Conservation (phyloP, 768 basidiomycete species). For the Boletus barrowsii region DNA sequence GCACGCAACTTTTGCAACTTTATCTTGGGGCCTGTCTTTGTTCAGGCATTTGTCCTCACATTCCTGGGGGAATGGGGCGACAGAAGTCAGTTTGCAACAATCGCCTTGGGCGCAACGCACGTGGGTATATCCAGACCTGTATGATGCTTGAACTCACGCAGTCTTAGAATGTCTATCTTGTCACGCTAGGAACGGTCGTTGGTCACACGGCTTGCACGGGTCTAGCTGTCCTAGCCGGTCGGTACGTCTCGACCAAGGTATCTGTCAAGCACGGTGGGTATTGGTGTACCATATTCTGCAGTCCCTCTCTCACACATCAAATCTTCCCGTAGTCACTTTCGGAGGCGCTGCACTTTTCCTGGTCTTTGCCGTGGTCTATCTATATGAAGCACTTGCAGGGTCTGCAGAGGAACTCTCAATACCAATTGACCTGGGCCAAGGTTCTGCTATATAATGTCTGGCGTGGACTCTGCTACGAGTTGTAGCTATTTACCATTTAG, state of each 20-base stretch:
- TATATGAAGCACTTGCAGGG: constrained; percentile 54
- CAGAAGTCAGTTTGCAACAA: constrained; percentile 94
- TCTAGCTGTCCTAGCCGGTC: constrained; percentile 89
- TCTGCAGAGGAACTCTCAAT: constrained; percentile 22
- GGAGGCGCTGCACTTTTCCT: constrained; percentile 82
- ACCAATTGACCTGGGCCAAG: constrained; percentile 8
- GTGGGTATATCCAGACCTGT: constrained; percentile 43
- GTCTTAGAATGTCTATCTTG: constrained; percentile 82
- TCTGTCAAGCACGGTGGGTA: constrained; percentile 85
- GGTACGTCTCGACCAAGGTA: constrained; percentile 90
- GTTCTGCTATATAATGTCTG: constrained; percentile 1
- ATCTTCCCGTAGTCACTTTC: constrained; percentile 62
- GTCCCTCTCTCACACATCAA: not conserved
- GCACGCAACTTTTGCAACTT: constrained; percentile 79
- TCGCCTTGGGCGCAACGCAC: constrained; percentile 92
- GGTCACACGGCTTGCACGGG: constrained; percentile 88
- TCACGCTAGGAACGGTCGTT: constrained; percentile 84
- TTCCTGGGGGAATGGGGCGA: constrained; percentile 99
- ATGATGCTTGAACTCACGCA: constrained; percentile 4
- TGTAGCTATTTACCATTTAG: not conserved
- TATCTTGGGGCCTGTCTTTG: constrained; percentile 88
- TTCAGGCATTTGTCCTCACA: constrained; percentile 91
- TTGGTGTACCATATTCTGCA: not conserved
- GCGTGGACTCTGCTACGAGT: not conserved
- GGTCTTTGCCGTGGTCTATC: constrained; percentile 77